Evolutionary conservation across 768 basidiomycete species (phyloP).

Genomic region (Amylocystis lapponica): DNA sequence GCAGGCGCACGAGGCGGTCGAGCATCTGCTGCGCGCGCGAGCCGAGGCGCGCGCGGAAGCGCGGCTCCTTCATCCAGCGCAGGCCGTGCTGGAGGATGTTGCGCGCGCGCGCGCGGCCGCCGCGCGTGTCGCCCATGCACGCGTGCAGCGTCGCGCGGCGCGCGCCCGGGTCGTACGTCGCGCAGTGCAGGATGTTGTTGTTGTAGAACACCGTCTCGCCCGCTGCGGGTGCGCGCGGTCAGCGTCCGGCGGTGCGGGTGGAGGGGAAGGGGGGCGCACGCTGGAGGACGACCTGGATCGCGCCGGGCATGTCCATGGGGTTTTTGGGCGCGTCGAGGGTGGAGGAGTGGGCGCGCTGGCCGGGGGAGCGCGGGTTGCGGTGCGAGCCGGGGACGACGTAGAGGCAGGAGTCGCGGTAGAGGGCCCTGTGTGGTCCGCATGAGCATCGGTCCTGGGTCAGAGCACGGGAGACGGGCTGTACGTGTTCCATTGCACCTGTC

Average conservation of each 20-base stretch:
- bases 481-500: constrained; percentile 80
- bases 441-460: neutral
- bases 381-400: constrained; percentile 70
- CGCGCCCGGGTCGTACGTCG: constrained; percentile 45
- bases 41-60: constrained; percentile 42
- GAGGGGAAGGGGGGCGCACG: constrained; percentile 32
- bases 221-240: constrained; percentile 29
- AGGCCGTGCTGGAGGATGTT: constrained; percentile 75
- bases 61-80: constrained; percentile 56
- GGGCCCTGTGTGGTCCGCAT: constrained; percentile 36
- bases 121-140: constrained; percentile 55
- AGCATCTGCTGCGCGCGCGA: constrained; percentile 49
- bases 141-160: constrained; percentile 67
- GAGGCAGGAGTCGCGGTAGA: constrained; percentile 65
- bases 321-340: constrained; percentile 44
- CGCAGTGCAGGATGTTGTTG: constrained; percentile 73
- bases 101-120: constrained; percentile 57
- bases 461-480: constrained; percentile 32
- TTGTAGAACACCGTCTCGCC: constrained; percentile 81
- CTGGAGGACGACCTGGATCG: constrained; percentile 46
- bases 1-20: constrained; percentile 50
- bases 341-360: constrained; percentile 51
- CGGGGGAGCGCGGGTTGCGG: constrained; percentile 45
- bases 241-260: neutral
- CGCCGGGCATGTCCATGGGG: constrained; percentile 68